Evolutionary conservation across 2,329 filamentous ascomycete species (phyloP).

Genomic region (Aspergillus amoenus): DNA sequence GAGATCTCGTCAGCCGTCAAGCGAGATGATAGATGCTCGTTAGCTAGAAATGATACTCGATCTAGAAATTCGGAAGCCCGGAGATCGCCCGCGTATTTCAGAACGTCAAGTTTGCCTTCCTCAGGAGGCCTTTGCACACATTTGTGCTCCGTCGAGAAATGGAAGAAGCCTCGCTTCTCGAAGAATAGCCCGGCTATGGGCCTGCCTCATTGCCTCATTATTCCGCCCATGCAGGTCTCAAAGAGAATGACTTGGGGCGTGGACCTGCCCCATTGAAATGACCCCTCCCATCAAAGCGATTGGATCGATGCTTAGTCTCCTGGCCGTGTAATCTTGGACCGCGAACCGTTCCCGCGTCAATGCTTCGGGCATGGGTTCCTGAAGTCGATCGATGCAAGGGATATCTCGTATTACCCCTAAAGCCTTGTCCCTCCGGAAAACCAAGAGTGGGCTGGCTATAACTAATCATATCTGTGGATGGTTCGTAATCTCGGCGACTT

Average conservation of each 20-base stretch:
- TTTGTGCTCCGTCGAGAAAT: background rate
- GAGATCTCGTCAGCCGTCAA: slow-evolving; percentile 5
- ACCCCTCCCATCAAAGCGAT: background rate
- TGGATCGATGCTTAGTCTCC: background rate
- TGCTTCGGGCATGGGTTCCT: slow-evolving; percentile 3
- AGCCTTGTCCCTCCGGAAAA: background rate
- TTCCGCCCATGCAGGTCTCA: background rate
- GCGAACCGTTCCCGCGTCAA: background rate
- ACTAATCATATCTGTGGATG: no score
- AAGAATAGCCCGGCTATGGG: background rate
- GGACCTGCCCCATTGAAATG: background rate
- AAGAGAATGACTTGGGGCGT: background rate
- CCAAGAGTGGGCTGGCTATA: background rate
- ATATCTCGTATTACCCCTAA: background rate
- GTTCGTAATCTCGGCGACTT: background rate
- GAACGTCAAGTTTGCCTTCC: background rate
- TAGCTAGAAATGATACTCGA: background rate
- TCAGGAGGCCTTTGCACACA: background rate
- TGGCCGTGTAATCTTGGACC: slow-evolving; percentile 6
- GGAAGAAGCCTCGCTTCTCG: background rate
- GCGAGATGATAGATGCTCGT: background rate
- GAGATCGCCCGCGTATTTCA: background rate
- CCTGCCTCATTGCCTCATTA: background rate
- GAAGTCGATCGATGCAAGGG: slow-evolving; percentile 7
- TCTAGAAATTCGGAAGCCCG: background rate